phyloP scores from a whole-genome alignment of 2,329 filamentous ascomycete genomes.

The Cadophora sp. region DNA sequence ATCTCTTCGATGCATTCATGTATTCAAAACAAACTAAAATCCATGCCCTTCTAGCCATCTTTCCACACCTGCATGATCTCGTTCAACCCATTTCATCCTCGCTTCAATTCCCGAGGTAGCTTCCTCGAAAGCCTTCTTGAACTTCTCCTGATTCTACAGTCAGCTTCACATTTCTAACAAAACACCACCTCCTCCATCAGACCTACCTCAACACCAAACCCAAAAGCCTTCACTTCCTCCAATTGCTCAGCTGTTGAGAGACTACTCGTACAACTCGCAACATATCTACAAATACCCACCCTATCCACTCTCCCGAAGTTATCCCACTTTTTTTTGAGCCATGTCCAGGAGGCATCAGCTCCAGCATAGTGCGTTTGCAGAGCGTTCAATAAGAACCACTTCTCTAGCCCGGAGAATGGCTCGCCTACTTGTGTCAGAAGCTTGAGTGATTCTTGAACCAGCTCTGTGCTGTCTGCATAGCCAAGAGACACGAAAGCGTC shows the following conservation, averaged over 20 bases:
- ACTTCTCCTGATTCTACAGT: neutral
- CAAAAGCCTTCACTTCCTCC: neutral
- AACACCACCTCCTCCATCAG: neutral
- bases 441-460: neutral
- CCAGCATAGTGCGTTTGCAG: neutral
- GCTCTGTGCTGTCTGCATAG: neutral
- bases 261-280: neutral
- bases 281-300: neutral
- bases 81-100: constrained; percentile 1
- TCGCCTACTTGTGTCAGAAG: neutral
- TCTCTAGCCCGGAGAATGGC: neutral
- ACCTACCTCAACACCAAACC: neutral
- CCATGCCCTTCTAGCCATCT: neutral
- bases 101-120: neutral
- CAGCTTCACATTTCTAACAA: neutral
- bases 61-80: neutral
- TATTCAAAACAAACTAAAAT: neutral
- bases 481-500: neutral
- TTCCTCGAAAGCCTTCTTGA: neutral
- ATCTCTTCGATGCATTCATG: no score
- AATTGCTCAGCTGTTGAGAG: neutral
- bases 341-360: neutral
- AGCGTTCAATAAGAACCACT: neutral
- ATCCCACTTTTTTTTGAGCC: neutral
- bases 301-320: neutral